phyloP scores from a whole-genome alignment of 371 early-diverging fungal species.

The Lichtheimia ramosa region DNA sequence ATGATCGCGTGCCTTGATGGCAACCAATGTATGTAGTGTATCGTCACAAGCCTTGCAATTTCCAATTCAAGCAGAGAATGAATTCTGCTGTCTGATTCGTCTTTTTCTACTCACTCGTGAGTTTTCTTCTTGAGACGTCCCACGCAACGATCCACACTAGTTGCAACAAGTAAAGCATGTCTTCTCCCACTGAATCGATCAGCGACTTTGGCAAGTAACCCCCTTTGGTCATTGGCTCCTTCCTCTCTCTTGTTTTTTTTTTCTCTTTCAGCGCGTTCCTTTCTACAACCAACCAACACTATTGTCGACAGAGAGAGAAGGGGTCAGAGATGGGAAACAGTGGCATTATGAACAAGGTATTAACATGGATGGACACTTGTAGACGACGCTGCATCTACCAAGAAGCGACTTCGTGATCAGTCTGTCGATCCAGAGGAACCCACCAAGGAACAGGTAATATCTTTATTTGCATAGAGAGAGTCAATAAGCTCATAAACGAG shows the following conservation, averaged over 20 bases:
- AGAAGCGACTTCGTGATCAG: conserved; percentile 46
- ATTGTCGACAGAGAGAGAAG: too few species aligned
- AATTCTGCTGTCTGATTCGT: too few species aligned
- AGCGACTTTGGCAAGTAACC: conserved; percentile 13
- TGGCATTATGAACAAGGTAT: not conserved
- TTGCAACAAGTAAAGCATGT: not conserved
- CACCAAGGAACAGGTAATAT: conserved; percentile 17
- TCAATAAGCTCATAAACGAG: not conserved
- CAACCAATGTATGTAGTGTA: too few species aligned
- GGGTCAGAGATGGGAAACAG: not conserved
- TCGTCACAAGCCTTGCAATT: too few species aligned
- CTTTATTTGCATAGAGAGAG: not conserved
- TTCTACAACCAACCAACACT: not conserved
- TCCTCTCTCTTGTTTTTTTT: not conserved
- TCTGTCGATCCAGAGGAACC: conserved; percentile 37
- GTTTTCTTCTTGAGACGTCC: too few species aligned
- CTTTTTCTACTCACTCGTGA: too few species aligned
- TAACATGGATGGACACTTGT: not conserved
- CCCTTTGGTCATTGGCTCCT: not conserved
- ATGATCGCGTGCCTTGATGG: too few species aligned
- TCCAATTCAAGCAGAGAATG: too few species aligned
- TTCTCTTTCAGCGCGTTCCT: not conserved
- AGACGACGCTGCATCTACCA: conserved; percentile 39
- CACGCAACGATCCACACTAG: too few species aligned
- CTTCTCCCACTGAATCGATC: conserved; percentile 20